Evolutionary conservation across 257 asterid species (phyloP).

Genomic region (Solanum gracilifrons): DNA sequence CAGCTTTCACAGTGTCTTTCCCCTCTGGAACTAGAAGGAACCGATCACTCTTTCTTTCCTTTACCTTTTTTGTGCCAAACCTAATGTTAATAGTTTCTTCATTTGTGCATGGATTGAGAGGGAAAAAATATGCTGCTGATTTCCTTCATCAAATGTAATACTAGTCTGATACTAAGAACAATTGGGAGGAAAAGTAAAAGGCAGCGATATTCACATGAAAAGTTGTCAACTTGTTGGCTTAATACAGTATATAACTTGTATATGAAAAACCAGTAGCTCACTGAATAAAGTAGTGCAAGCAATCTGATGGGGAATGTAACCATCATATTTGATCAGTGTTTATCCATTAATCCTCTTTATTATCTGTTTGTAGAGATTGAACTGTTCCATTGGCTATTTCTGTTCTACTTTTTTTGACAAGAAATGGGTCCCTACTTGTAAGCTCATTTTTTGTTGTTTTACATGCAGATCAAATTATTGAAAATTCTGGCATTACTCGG

Average conservation of each 20-base stretch:
- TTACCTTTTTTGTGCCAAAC: neutral
- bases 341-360: neutral
- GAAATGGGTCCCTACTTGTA: neutral
- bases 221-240: neutral
- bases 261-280: neutral
- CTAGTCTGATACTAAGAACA: neutral
- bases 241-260: neutral
- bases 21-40: neutral
- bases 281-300: neutral
- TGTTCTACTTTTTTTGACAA: neutral
- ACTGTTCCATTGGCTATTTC: neutral
- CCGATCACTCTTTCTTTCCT: neutral
- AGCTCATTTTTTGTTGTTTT: neutral
- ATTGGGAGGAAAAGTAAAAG: neutral
- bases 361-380: neutral
- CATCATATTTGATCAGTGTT: neutral
- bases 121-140: neutral
- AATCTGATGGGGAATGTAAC: neutral
- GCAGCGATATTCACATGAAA: neutral
- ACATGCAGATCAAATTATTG: constrained; percentile 71
- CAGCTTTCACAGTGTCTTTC: neutral
- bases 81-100: neutral
- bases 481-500: constrained; percentile 76
- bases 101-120: neutral
- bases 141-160: neutral